phyloP scores from a whole-genome alignment of 176 grass and related monocot genomes.

The Triticum urartu region DNA sequence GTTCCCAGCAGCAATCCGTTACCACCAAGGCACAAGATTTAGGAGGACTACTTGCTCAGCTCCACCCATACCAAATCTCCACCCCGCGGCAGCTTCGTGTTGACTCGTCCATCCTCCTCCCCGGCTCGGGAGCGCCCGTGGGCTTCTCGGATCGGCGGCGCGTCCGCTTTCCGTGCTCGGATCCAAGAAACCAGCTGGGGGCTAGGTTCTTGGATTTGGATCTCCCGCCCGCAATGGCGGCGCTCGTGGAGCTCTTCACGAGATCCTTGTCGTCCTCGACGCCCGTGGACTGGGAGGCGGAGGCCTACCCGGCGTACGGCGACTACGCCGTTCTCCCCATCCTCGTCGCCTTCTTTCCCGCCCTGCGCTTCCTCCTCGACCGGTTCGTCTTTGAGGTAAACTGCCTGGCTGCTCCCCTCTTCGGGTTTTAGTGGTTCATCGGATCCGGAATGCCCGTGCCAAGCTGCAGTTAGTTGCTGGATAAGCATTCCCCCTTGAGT shows the following conservation, averaged over 20 bases:
- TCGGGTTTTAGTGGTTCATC: background rate
- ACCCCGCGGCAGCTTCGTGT: background rate
- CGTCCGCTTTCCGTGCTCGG: background rate
- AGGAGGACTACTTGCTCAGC: background rate
- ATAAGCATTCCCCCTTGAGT: background rate
- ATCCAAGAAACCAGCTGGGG: background rate
- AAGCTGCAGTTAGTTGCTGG: background rate
- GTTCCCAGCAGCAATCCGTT: background rate
- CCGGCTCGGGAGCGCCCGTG: background rate
- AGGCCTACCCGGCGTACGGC: constrained; percentile 63
- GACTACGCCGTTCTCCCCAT: constrained; percentile 80
- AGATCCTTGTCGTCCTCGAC: constrained; percentile 21
- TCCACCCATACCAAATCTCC: constrained; percentile 7
- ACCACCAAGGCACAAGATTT: background rate
- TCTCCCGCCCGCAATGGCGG: constrained; percentile 52
- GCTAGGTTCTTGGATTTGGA: constrained; percentile 29
- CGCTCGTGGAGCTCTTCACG: constrained; percentile 44
- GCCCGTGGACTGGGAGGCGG: constrained; percentile 67
- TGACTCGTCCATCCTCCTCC: constrained; percentile 19
- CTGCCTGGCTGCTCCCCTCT: background rate
- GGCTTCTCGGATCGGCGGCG: constrained; percentile 17
- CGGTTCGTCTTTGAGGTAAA: constrained; percentile 81
- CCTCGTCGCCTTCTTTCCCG: constrained; percentile 80
- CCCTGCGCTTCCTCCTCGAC: constrained; percentile 83
- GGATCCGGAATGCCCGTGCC: constrained; percentile 18